Conservation (phyloP, 495 filamentous ascomycete species). For the Sordaria brevicollis region DNA sequence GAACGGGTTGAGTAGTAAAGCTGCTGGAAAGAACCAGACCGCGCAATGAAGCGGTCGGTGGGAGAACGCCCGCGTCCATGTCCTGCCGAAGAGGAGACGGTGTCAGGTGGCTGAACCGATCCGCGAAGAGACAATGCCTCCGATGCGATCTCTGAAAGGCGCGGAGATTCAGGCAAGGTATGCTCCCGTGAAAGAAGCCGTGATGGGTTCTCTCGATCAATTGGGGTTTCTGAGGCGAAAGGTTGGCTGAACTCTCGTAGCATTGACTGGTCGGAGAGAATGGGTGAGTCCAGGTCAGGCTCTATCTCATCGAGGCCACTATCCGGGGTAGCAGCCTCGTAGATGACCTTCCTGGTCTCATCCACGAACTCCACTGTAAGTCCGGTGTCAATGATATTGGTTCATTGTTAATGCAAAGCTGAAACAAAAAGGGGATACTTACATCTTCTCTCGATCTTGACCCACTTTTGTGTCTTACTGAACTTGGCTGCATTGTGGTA, state of each 20-base stretch:
- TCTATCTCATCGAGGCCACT: conserved; percentile 9
- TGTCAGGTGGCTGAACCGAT: neutral
- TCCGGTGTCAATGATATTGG: neutral
- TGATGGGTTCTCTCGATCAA: neutral
- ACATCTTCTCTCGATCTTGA: conserved; percentile 20
- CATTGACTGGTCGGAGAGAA: neutral
- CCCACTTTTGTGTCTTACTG: conserved; percentile 20
- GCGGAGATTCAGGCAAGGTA: neutral
- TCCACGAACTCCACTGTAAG: conserved; percentile 16
- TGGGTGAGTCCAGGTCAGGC: conserved; percentile 2
- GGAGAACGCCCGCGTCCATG: neutral
- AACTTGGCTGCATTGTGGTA: conserved; percentile 10
- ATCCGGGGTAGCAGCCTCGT: conserved; percentile 13
- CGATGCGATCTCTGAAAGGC: neutral
- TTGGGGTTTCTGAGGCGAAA: neutral
- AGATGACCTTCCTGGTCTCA: conserved; percentile 12
- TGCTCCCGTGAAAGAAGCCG: neutral
- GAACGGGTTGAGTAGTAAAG: neutral
- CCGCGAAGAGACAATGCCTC: neutral
- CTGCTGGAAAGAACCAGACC: neutral
- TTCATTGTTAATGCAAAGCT: neutral
- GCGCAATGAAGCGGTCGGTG: conserved; percentile 9
- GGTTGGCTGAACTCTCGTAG: neutral
- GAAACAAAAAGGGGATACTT: conserved; percentile 1
- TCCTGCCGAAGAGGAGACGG: neutral